Conservation (phyloP, 2,329 filamentous ascomycete species). For the Apiospora marii region DNA sequence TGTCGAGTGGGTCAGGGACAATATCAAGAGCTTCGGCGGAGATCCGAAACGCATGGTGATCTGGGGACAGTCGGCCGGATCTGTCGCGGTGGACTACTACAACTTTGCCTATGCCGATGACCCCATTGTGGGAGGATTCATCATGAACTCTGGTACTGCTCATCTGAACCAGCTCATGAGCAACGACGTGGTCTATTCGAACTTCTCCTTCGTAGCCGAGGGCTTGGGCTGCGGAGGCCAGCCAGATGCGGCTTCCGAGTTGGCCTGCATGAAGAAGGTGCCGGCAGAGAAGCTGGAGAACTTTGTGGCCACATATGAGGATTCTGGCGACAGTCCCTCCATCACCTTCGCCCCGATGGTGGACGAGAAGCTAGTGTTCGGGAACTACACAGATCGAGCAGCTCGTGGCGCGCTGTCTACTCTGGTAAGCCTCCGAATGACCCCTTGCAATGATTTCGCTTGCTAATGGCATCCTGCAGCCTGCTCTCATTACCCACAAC, state of each 20-base stretch:
- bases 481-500: constrained; percentile 33
- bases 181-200: constrained; percentile 37
- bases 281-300: constrained; percentile 41
- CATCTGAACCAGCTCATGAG: constrained; percentile 38
- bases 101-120: constrained; percentile 54
- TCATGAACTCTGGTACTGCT: constrained; percentile 51
- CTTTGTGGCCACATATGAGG: constrained; percentile 39
- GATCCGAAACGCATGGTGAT: constrained; percentile 51
- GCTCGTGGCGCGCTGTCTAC: constrained; percentile 39
- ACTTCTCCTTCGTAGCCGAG: constrained; percentile 46
- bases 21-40: constrained; percentile 58
- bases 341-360: constrained; percentile 40
- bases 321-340: constrained; percentile 37
- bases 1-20: constrained; percentile 57
- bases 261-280: constrained; percentile 47
- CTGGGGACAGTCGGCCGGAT: constrained; percentile 57
- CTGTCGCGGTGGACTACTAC: constrained; percentile 49
- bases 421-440: constrained; percentile 41
- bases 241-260: constrained; percentile 37
- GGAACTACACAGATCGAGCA: constrained; percentile 40
- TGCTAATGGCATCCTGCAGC: background rate
- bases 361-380: constrained; percentile 43
- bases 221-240: constrained; percentile 43
- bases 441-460: constrained; percentile 28
- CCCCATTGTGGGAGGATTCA: constrained; percentile 52